These are phyloP conservation scores for Trichoderma polysporum DNA, from an alignment of 2,329 filamentous ascomycete species.

Conservation along the genomic window DNA sequence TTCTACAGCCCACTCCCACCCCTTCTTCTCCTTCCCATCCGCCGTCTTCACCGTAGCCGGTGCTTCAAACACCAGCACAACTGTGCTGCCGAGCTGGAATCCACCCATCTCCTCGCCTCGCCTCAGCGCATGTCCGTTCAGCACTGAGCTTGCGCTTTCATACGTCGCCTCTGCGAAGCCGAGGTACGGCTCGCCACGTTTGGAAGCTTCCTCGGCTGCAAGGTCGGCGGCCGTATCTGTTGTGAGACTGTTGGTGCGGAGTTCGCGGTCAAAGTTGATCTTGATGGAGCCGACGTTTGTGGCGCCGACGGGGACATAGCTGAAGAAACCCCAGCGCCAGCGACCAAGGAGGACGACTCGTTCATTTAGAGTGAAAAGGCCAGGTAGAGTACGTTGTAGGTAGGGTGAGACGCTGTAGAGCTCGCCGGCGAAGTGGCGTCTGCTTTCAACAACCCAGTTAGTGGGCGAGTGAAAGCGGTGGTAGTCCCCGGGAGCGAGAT, in stretches of 20 bases:
- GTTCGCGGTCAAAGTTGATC: conserved; percentile 93
- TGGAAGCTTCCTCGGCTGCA: conserved; percentile 75
- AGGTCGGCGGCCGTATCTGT: conserved; percentile 90
- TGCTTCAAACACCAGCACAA: conserved; percentile 95
- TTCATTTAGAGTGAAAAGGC: conserved; percentile 95
- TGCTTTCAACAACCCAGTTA: conserved; percentile 90
- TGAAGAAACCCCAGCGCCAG: conserved; percentile 98
- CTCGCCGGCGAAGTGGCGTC: conserved; percentile 97
- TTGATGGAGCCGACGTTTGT: conserved; percentile 97
- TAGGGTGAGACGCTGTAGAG: conserved; percentile 94
- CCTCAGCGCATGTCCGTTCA: conserved; percentile 79
- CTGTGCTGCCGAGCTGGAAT: conserved; percentile 91
- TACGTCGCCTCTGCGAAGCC: conserved; percentile 94
- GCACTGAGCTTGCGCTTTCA: conserved; percentile 68
- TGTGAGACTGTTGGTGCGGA: conserved; percentile 86
- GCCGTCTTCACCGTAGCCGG: conserved; percentile 61
- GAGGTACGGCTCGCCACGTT: conserved; percentile 77
- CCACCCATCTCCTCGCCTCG: conserved; percentile 97
- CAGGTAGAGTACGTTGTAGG: conserved; percentile 85
- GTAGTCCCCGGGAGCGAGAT: conserved; percentile 95
- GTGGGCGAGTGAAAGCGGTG: conserved; percentile 96
- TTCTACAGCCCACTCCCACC: conserved; percentile 83
- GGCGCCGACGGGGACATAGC: conserved; percentile 90
- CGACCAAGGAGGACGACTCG: conserved; percentile 88
- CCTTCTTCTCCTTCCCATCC: conserved; percentile 57